Conservation (phyloP, 441 rosid species). For the Pelargonium myrrhifolium region DNA sequence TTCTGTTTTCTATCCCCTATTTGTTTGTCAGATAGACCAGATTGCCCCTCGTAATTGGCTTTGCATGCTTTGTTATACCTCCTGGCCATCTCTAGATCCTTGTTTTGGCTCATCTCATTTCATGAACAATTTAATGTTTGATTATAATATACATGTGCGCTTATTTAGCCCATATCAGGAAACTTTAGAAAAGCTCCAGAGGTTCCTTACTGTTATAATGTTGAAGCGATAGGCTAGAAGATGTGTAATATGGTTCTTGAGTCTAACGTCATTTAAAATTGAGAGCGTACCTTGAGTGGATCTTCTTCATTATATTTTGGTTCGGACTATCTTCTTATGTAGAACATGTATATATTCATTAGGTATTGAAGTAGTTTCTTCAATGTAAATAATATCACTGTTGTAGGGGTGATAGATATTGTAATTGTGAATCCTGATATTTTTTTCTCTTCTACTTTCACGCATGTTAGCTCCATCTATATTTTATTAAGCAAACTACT, state of each 20-base stretch:
- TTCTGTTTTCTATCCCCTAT: not conserved
- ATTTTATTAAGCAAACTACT: slow-evolving; percentile 31
- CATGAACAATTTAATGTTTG: not conserved
- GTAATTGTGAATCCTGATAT: not conserved
- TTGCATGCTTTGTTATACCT: not conserved
- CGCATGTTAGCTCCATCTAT: slow-evolving; percentile 5
- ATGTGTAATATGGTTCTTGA: not conserved
- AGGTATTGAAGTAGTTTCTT: not conserved
- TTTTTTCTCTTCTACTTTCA: not conserved
- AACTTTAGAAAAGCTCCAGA: not conserved
- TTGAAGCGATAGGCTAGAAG: not conserved
- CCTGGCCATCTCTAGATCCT: not conserved
- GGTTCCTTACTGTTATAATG: not conserved
- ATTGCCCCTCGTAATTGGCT: not conserved
- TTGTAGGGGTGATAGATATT: not conserved
- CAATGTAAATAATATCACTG: not conserved
- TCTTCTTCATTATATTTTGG: not conserved
- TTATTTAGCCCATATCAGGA: not conserved
- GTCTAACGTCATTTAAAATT: not conserved
- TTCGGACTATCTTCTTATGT: not conserved
- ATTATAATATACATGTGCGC: not conserved
- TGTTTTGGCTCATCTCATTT: not conserved
- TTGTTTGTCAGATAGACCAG: not conserved
- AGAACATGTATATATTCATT: not conserved
- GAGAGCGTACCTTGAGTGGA: not conserved